These are phyloP conservation scores for Candida nemodendra DNA, from an alignment of 805 yeast species.

Conservation along the genomic window DNA sequence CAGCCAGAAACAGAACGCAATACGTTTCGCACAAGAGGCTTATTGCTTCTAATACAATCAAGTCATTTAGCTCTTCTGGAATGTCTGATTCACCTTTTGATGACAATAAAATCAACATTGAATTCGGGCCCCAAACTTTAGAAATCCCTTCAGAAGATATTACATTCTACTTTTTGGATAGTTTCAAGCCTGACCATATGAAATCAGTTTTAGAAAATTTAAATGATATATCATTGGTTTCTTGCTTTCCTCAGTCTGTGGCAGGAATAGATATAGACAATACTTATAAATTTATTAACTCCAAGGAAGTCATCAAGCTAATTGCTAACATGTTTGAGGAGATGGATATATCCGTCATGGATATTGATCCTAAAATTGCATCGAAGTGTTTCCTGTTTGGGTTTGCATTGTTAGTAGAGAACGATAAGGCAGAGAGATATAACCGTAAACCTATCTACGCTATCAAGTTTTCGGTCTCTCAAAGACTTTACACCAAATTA, in stretches of 20 bases:
- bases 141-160: constrained; percentile 1
- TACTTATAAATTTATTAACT: constrained; percentile 16
- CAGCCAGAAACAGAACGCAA: constrained; percentile 15
- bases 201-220: constrained; percentile 13
- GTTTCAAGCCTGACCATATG: constrained; percentile 3
- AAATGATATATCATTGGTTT: constrained; percentile 8
- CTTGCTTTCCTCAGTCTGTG: constrained; percentile 11
- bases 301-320: constrained; percentile 9
- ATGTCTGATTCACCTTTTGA: neutral
- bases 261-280: constrained; percentile 8
- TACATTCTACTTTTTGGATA: constrained; percentile 2
- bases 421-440: constrained; percentile 14
- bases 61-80: constrained; percentile 13
- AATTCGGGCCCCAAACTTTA: neutral
- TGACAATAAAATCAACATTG: constrained; percentile 1
- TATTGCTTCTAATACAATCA: constrained; percentile 18
- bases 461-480: constrained; percentile 9
- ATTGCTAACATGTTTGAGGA: constrained; percentile 9
- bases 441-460: constrained; percentile 16
- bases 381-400: constrained; percentile 20
- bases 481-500: constrained; percentile 7
- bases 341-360: constrained; percentile 4
- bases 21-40: constrained; percentile 18
- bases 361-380: constrained; percentile 7
- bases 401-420: constrained; percentile 15